Base-by-base conservation (phyloP, 2,329 filamentous ascomycete genomes). In the Ceratocystiopsis brevicomis region DNA sequence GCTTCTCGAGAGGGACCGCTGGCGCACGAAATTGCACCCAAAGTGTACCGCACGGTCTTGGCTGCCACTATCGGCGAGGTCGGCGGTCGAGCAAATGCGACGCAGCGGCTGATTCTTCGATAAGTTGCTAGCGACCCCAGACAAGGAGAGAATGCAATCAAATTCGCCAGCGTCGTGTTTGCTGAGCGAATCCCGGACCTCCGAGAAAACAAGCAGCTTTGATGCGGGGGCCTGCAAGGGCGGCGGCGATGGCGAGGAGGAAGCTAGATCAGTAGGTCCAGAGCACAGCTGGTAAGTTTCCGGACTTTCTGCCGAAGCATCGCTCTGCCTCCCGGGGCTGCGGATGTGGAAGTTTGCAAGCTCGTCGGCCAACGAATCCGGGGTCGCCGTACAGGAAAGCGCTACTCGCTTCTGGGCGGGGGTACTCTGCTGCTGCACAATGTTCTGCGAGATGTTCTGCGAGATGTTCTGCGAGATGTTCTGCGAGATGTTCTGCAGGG, bases 1-100 rank as follows among this genome's bases (percentile, higher is more conserved):
- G n/a, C 50, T 50, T 37, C 50, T 51, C 17, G 51, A 48, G 14
- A 51, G 49, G 40, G 56, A 51, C 42, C 54, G 53, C 47, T 60
- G 59, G 39, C 59, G 59, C 46, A 74, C 51, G 44, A 74, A 55
- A 51, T 71, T 74, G 58, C 69, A 73, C 45, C 69, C 70, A 49
- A 69, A 65, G 47, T 57, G 65, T 16, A 65, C 53, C 49, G 57
- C 59, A 42, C 47, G 47, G 40, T 45, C 46, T 44, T 44, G 38
- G 14, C 35, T 33, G 38, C 43, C 44, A 25, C 37, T 42, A 37
- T 43, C 48, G 3, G 37, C 21, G 16, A 45, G 17, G 32, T 43
- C 37, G 13, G 44, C 39, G 6, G 19, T 17, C 12, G 49, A 49
- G 33, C 41, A 39, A 19, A 46, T 39, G 4, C 46, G 45, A 33